phyloP scores from a whole-genome alignment of 169 alveolate species.

The Perkinsus chesapeaki region DNA sequence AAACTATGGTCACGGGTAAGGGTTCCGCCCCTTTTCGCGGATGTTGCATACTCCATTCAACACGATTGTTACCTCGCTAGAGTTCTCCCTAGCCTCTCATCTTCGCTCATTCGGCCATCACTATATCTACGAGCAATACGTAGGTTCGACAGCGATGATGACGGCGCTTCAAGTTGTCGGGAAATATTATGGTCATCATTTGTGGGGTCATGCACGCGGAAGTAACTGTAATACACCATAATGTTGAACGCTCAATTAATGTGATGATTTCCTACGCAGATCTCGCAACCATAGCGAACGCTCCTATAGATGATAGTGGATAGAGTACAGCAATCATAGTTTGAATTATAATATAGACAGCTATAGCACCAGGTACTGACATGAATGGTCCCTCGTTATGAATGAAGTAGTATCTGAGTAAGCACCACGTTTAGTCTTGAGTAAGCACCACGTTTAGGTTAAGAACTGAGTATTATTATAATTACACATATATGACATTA shows the following conservation, averaged over 20 bases:
- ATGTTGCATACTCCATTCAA: too few species aligned
- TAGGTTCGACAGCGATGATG: not conserved
- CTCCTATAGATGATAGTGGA: not conserved
- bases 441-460: too few species aligned
- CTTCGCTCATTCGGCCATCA: not conserved
- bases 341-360: not conserved
- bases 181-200: not conserved
- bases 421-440: too few species aligned
- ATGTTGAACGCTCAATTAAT: not conserved
- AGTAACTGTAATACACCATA: not conserved
- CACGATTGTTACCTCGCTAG: not conserved
- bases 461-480: too few species aligned
- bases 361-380: not conserved
- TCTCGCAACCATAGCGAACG: not conserved
- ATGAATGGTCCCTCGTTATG: not conserved
- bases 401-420: not conserved
- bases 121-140: not conserved
- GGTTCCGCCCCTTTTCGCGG: too few species aligned
- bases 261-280: not conserved
- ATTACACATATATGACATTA: too few species aligned
- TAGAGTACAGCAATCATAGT: not conserved
- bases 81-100: not conserved
- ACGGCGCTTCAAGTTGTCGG: not conserved
- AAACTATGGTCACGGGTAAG: too few species aligned
- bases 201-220: not conserved